Percentiles rank a stretch among this genome's conserved stretches.
Conservation (phyloP, 2,329 filamentous ascomycete genomes). For the Neofusicoccum ribis region DNA sequence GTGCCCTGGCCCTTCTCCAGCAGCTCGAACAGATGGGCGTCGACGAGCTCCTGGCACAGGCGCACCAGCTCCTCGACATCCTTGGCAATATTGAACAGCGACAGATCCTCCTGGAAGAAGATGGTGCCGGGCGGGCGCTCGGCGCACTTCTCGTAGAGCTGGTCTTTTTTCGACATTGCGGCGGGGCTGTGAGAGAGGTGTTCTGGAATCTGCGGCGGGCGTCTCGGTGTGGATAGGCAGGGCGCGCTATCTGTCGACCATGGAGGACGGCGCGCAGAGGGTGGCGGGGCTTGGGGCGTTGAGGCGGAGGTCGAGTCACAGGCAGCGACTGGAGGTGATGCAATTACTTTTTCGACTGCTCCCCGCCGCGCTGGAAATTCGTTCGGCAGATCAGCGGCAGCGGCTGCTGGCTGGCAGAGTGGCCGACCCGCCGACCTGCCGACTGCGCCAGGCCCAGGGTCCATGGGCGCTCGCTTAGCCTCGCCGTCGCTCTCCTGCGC, state of each 20-base stretch:
- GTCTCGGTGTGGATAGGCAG: not conserved
- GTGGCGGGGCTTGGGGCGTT: not conserved
- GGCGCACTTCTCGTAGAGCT: slow-evolving; percentile 41
- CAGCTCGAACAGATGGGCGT: slow-evolving; percentile 39
- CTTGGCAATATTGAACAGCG: slow-evolving; percentile 35
- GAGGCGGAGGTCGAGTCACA: not conserved
- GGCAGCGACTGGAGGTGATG: not conserved
- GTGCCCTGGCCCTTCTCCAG: slow-evolving; percentile 27
- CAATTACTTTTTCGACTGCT: slow-evolving; percentile 6
- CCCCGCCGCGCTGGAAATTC: slow-evolving; percentile 16
- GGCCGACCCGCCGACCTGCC: no score
- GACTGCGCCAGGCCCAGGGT: no score
- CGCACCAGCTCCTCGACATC: slow-evolving; percentile 34
- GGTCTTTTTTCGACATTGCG: slow-evolving; percentile 27
- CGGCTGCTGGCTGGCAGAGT: not conserved
- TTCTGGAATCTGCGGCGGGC: not conserved
- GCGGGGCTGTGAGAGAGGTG: not conserved
- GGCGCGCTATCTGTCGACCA: slow-evolving; percentile 16
- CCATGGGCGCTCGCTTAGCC: no score
- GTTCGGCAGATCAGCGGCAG: slow-evolving; percentile 9
- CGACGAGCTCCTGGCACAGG: slow-evolving; percentile 36
- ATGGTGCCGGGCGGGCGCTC: slow-evolving; percentile 35
- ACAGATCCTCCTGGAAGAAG: slow-evolving; percentile 42
- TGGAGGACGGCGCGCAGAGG: not conserved
- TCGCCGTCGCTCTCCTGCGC: no score